Evolutionary conservation across 2,329 filamentous ascomycete species (phyloP).

Genomic region (Epichloe festucae): DNA sequence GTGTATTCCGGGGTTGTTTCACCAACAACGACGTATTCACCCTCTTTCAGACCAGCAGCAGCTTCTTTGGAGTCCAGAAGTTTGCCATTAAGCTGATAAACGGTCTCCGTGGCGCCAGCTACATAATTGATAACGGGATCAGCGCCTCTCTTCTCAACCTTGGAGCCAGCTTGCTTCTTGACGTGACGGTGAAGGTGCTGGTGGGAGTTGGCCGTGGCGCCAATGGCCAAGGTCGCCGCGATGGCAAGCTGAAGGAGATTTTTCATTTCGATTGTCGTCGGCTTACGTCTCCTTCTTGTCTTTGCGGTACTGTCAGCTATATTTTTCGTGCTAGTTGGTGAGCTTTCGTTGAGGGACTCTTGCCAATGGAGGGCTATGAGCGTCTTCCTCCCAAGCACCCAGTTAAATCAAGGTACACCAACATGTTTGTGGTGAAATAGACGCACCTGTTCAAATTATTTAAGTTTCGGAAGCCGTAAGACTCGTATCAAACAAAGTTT

Average conservation of each 20-base stretch:
- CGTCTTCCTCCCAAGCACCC: neutral
- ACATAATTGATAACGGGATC: constrained; percentile 39
- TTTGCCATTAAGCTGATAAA: constrained; percentile 59
- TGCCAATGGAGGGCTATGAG: neutral
- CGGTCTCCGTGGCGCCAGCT: constrained; percentile 48
- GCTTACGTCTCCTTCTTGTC: neutral
- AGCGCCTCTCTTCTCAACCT: constrained; percentile 33
- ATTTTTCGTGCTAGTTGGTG: neutral
- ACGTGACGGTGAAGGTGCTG: constrained; percentile 46
- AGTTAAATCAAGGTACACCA: neutral
- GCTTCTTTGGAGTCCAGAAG: constrained; percentile 51
- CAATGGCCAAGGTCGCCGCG: constrained; percentile 37
- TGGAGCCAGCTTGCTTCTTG: constrained; percentile 36
- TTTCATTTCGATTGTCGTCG: constrained; percentile 7
- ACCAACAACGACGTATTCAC: constrained; percentile 54
- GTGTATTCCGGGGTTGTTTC: constrained; percentile 41
- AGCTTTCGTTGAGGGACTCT: neutral
- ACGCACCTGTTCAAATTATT: neutral
- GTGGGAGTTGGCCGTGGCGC: constrained; percentile 48
- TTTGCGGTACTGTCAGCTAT: neutral
- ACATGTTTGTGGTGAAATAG: neutral
- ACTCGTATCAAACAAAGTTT: constrained; percentile 14
- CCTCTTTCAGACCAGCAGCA: constrained; percentile 55
- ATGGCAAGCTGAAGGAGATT: constrained; percentile 30
- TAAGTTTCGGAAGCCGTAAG: neutral